Conservation (phyloP, 169 alveolate genomes). For the Eimeria maxima region DNA sequence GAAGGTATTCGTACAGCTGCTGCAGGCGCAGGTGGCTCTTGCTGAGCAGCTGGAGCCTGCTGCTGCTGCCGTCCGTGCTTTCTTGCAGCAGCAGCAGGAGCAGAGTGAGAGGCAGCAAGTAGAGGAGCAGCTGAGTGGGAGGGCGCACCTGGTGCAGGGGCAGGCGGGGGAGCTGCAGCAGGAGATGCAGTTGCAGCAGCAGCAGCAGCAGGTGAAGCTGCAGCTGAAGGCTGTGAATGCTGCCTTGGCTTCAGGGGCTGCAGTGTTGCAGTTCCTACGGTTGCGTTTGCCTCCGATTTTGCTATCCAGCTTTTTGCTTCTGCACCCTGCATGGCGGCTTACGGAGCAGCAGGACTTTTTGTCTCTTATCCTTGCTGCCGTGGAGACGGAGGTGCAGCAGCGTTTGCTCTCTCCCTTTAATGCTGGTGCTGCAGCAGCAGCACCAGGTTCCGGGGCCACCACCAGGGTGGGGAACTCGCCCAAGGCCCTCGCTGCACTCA, state of each 20-base stretch:
- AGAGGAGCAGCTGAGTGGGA: neutral
- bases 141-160: neutral
- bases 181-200: neutral
- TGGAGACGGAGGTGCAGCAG: slow-evolving; percentile 4
- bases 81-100: slow-evolving; percentile 26
- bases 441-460: neutral
- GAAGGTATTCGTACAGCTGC: slow-evolving; percentile 41
- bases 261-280: slow-evolving; percentile 17
- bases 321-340: slow-evolving; percentile 54
- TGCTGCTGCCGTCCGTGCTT: neutral
- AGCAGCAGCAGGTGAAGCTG: slow-evolving; percentile 37
- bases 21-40: slow-evolving; percentile 54
- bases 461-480: neutral
- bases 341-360: slow-evolving; percentile 24
- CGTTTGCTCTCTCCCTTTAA: slow-evolving; percentile 16
- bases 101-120: neutral
- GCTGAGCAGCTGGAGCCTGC: slow-evolving; percentile 35
- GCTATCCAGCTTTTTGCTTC: neutral
- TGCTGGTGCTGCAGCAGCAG: slow-evolving; percentile 24
- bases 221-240: slow-evolving; percentile 15
- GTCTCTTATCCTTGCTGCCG: slow-evolving; percentile 1
- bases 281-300: slow-evolving; percentile 5
- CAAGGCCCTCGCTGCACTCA: neutral
- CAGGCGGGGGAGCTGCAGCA: neutral
- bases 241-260: slow-evolving; percentile 16